Evolutionary conservation across 2,329 filamentous ascomycete species (phyloP), one percentile per base, ranked within the genome.

Genomic region (Pseudogymnoascus sp.): DNA sequence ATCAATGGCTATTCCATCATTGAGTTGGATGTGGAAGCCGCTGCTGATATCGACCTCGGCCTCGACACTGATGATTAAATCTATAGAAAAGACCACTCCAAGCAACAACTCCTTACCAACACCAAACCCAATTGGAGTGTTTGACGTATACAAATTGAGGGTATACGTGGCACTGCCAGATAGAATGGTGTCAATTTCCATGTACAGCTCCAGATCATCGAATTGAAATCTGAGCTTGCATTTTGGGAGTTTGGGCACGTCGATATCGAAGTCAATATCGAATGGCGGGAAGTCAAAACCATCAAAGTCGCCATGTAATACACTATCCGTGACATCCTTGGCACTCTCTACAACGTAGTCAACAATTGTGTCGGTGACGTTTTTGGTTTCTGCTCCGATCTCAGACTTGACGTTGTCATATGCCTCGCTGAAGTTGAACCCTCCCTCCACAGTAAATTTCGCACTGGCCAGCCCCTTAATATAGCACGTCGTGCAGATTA

Each of bases 21-120:
- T 77, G 0, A 85, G 69, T 59, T 77, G 76, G 60, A 85, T 74
- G 64, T 85, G 82, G 35, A 86, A 78, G 0, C 83, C 83, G 16
- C 73, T 79, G 57, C 73, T 78, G 11, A 86, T 78, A 28, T 79
- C 75, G 20, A 85, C 73, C 41, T 77, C 71, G 0, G 73, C 73
- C 2, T 81, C 73, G 0, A 75, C 76, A 12, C 70, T 77, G 25
- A 85, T 66, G 22, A 85, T 79, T 14, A 86, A 70, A 60, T 85
- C 81, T 1, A 83, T 70, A 0, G 73, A 72, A 41, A 82, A 77
- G 1, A 81, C 68, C 1, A 79, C 70, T 0, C 82, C 82, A 0
- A 82, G 63, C 20, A 77, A 69, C 0, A 79, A 63, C 1, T 77
- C 71, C 0, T 73, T 64, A 3, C 73, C 70, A 3, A 79, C 61